A percentile compares a stretch with the other conserved stretches of the same genome.
Evolutionary conservation across 1,284 basidiomycete genomes (phyloP).

Genomic region (Apiotrichum laibachii): DNA sequence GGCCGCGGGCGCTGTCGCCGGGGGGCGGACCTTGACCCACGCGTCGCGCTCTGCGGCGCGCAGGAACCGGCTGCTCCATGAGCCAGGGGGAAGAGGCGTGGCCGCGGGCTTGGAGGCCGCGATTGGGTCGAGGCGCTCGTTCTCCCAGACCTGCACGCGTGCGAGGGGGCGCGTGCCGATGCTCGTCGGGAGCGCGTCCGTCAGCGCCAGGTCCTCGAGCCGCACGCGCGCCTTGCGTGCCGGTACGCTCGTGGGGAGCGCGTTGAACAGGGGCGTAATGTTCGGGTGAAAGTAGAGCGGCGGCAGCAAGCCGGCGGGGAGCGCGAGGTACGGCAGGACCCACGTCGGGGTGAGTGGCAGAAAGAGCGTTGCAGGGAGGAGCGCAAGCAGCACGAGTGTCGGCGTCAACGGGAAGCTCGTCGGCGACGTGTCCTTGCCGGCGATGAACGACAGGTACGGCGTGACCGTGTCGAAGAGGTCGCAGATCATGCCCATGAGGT

Average conservation of each 20-base stretch:
- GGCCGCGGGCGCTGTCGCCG: neutral
- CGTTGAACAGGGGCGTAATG: conserved; percentile 28
- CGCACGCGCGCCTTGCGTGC: conserved; percentile 25
- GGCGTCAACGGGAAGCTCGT: conserved; percentile 43
- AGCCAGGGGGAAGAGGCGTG: conserved; percentile 18
- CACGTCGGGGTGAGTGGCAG: conserved; percentile 43
- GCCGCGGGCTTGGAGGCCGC: conserved; percentile 22
- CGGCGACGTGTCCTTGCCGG: conserved; percentile 26
- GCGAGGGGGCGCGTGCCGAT: conserved; percentile 33
- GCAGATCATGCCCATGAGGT: conserved; percentile 47
- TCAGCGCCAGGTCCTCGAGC: conserved; percentile 36
- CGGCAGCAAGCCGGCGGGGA: conserved; percentile 41
- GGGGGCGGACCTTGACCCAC: conserved; percentile 38
- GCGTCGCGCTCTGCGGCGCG: conserved; percentile 42
- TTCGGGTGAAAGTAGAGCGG: conserved; percentile 49
- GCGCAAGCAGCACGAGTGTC: conserved; percentile 42
- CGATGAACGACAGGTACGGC: conserved; percentile 30
- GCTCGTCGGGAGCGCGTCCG: conserved; percentile 41
- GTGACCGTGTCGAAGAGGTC: conserved; percentile 20
- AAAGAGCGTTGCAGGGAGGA: conserved; percentile 42
- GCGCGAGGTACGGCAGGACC: conserved; percentile 43
- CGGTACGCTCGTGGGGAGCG: conserved; percentile 24
- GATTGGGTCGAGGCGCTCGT: conserved; percentile 47
- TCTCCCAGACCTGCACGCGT: conserved; percentile 49
- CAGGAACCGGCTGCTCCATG: conserved; percentile 36